Conservation (phyloP, 495 filamentous ascomycete genomes). For the Aspergillus hancockii region DNA sequence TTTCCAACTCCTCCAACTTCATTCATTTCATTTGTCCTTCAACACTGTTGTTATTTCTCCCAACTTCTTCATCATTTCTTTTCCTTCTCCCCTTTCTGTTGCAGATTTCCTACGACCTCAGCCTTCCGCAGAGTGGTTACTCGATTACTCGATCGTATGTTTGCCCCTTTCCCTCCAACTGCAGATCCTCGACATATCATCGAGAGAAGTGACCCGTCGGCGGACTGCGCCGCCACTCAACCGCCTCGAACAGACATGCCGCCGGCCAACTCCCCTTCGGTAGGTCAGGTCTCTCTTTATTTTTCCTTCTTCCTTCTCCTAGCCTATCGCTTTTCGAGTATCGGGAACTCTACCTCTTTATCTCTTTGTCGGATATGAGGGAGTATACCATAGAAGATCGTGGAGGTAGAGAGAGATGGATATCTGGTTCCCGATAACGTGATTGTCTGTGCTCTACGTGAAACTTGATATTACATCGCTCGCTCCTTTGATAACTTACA, state of each 20-base stretch:
- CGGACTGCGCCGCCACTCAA: conserved; percentile 1
- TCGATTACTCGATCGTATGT: background rate
- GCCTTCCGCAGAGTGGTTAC: background rate
- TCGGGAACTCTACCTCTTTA: background rate
- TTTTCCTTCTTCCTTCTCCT: background rate
- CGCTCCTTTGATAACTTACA: background rate
- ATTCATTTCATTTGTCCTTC: background rate
- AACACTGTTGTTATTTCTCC: background rate
- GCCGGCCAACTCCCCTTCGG: conserved; percentile 30
- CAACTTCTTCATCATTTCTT: background rate
- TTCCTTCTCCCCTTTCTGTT: background rate
- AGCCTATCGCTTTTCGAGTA: background rate
- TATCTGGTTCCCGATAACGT: background rate
- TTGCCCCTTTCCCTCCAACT: conserved; percentile 3
- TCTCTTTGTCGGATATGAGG: background rate
- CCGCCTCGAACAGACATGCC: conserved; percentile 24
- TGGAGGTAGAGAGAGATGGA: background rate
- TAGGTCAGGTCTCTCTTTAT: conserved; percentile 19
- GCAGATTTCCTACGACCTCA: background rate
- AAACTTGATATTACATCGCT: background rate
- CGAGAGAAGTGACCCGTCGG: background rate
- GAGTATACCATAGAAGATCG: background rate
- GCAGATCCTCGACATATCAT: background rate
- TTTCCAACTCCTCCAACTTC: background rate
- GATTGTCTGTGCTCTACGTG: background rate